Percentiles rank a stretch among this genome's conserved stretches.
Evolutionary conservation across 1,284 basidiomycete genomes (phyloP).

Genomic region (Sanghuangporus sanghuang): DNA sequence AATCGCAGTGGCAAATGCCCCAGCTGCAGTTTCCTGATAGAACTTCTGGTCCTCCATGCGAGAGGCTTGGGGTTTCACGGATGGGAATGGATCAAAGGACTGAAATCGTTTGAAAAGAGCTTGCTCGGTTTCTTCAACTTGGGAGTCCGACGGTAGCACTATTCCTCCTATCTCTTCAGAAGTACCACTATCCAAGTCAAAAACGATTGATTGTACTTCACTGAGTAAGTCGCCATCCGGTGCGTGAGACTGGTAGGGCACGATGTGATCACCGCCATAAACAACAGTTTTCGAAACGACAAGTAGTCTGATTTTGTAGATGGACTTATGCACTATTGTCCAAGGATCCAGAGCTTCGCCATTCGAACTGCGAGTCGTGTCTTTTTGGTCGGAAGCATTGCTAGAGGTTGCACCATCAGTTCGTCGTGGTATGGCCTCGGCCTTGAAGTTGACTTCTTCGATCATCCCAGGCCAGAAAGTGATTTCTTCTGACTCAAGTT

Average conservation of each 20-base stretch:
- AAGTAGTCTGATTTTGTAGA: slow-evolving; percentile 62
- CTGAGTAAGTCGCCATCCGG: slow-evolving; percentile 45
- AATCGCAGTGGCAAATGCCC: slow-evolving; percentile 60
- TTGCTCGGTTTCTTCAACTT: slow-evolving; percentile 7
- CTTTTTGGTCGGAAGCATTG: not conserved
- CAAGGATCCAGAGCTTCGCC: slow-evolving; percentile 36
- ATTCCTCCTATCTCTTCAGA: slow-evolving; percentile 29
- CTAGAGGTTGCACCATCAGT: not conserved
- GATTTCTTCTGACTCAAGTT: slow-evolving; percentile 39
- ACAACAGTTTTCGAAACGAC: slow-evolving; percentile 43
- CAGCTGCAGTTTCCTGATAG: slow-evolving; percentile 37
- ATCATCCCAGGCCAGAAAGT: slow-evolving; percentile 70
- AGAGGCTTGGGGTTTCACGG: not conserved
- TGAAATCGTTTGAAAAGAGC: slow-evolving; percentile 25
- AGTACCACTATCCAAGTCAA: slow-evolving; percentile 16
- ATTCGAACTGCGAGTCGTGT: not conserved
- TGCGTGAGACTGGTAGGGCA: slow-evolving; percentile 67
- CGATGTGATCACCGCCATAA: slow-evolving; percentile 47
- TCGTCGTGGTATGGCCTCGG: slow-evolving; percentile 19
- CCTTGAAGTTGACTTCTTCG: slow-evolving; percentile 49
- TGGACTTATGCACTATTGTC: slow-evolving; percentile 48
- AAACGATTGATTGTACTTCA: slow-evolving; percentile 40
- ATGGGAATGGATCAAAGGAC: slow-evolving; percentile 9
- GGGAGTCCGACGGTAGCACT: slow-evolving; percentile 31
- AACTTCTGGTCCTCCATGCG: not conserved